phyloP scores from a whole-genome alignment of 345 rosid genomes.

The Schrenkiella parvula region DNA sequence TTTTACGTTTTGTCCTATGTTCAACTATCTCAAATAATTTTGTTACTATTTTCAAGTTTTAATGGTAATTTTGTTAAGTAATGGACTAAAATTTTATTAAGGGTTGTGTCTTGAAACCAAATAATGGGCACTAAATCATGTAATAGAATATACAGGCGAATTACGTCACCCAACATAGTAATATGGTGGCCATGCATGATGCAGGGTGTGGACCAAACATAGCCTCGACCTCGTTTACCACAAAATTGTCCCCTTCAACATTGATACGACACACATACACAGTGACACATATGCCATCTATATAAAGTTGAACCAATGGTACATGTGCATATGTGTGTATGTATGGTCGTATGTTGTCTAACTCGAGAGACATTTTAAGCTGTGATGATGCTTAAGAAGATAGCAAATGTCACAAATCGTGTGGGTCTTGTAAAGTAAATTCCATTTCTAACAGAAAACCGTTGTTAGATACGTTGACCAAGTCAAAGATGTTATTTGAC shows the following conservation, averaged over 20 bases:
- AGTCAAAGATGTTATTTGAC: slow-evolving; percentile 33
- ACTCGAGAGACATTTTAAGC: slow-evolving; percentile 4
- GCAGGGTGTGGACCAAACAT: slow-evolving; percentile 28
- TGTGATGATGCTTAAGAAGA: slow-evolving; percentile 16
- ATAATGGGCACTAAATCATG: not conserved
- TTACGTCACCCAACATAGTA: slow-evolving; percentile 10
- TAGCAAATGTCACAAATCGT: slow-evolving; percentile 21
- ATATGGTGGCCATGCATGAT: slow-evolving; percentile 19
- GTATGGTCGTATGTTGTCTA: slow-evolving; percentile 24
- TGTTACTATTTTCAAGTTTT: not conserved
- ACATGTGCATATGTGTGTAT: not conserved
- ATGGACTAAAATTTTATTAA: not conserved
- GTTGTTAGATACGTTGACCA: slow-evolving; percentile 12
- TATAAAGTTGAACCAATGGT: not conserved
- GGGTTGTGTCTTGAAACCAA: not conserved
- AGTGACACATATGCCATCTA: not conserved
- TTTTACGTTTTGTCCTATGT: not conserved
- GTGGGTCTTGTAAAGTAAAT: not conserved
- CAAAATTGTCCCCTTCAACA: slow-evolving; percentile 31
- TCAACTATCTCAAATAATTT: not conserved
- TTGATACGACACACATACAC: not conserved
- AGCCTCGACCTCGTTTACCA: slow-evolving; percentile 24
- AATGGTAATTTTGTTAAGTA: not conserved
- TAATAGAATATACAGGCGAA: not conserved
- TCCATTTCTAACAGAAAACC: slow-evolving; percentile 12